Evolutionary conservation across 108 stramenopile genomes (phyloP).

Genomic region (Cyclotella cryptica): DNA sequence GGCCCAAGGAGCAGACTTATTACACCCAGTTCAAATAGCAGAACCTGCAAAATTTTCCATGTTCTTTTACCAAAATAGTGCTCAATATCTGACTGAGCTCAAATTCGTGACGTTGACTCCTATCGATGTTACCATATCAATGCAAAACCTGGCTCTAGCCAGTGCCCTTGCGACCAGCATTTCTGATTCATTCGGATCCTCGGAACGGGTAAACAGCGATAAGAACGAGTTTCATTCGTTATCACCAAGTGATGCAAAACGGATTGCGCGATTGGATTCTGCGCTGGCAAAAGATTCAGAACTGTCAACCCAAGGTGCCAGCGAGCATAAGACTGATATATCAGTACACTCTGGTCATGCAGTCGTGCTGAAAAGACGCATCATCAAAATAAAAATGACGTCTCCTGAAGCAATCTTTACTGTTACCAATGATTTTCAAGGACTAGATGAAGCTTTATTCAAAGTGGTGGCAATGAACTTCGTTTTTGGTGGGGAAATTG

Average conservation of each 20-base stretch:
- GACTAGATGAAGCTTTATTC: conserved; percentile 85
- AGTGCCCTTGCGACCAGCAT: conserved; percentile 72
- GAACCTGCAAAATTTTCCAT: conserved; percentile 75
- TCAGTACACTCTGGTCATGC: conserved; percentile 32
- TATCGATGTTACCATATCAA: conserved; percentile 73
- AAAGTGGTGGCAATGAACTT: conserved; percentile 66
- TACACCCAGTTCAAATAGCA: conserved; percentile 80
- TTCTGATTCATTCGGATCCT: conserved; percentile 50
- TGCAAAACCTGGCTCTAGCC: conserved; percentile 84
- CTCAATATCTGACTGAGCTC: conserved; percentile 54
- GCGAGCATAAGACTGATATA: conserved; percentile 22
- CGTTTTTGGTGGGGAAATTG: conserved; percentile 56
- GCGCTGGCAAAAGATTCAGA: conserved; percentile 59
- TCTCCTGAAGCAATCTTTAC: conserved; percentile 70
- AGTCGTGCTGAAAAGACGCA: conserved; percentile 10
- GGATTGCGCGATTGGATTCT: conserved; percentile 64
- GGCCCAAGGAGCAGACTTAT: conserved; percentile 71
- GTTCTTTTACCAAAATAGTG: conserved; percentile 53
- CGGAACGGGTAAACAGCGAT: conserved; percentile 1
- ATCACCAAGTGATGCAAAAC: conserved; percentile 53
- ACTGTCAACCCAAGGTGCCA: conserved; percentile 6
- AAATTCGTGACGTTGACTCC: conserved; percentile 71
- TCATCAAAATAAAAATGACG: conserved; percentile 62
- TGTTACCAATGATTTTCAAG: conserved; percentile 87
- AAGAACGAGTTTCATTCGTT: conserved; percentile 41